phyloP scores from a whole-genome alignment of 371 early-diverging fungal genomes.

The Apophysomyces ossiformis region DNA sequence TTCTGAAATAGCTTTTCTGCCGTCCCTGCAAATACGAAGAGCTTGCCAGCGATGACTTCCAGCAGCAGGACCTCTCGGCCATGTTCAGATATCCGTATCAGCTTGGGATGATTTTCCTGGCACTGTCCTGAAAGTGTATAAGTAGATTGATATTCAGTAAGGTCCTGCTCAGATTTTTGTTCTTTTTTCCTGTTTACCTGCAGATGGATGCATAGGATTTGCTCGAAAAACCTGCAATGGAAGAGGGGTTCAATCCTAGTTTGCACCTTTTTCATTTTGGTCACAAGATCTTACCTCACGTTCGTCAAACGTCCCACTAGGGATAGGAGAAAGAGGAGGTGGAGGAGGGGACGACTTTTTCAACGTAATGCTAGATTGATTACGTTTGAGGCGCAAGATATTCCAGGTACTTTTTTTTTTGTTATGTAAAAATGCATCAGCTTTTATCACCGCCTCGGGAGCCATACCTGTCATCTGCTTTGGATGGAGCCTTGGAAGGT shows the following conservation, averaged over 20 bases:
- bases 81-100: constrained; percentile 2
- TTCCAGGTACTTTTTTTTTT: not conserved
- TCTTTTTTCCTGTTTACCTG: not conserved
- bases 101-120: not conserved
- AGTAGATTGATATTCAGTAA: not conserved
- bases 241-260: constrained; percentile 1
- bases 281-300: constrained; percentile 2
- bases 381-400: constrained; percentile 1
- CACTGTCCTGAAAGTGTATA: not conserved
- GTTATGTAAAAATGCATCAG: not conserved
- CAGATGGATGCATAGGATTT: constrained; percentile 5
- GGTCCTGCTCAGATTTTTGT: not conserved
- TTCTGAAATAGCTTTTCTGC: constrained; percentile 56
- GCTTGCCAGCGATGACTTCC: constrained; percentile 32
- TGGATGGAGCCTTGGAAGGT: not conserved
- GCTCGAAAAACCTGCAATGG: constrained; percentile 6
- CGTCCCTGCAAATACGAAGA: constrained; percentile 65
- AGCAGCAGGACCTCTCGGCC: not conserved
- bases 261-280: not conserved
- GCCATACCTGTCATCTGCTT: not conserved
- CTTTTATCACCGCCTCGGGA: too few species aligned
- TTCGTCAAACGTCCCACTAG: constrained; percentile 6
- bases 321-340: constrained; percentile 10
- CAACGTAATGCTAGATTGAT: constrained; percentile 2
- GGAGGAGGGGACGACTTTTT: constrained; percentile 5